A percentile compares a stretch with the other conserved stretches of the same genome.
Evolutionary conservation across 1,139 yeast genomes (phyloP).

Genomic region (Wickerhamiella pararugosa): DNA sequence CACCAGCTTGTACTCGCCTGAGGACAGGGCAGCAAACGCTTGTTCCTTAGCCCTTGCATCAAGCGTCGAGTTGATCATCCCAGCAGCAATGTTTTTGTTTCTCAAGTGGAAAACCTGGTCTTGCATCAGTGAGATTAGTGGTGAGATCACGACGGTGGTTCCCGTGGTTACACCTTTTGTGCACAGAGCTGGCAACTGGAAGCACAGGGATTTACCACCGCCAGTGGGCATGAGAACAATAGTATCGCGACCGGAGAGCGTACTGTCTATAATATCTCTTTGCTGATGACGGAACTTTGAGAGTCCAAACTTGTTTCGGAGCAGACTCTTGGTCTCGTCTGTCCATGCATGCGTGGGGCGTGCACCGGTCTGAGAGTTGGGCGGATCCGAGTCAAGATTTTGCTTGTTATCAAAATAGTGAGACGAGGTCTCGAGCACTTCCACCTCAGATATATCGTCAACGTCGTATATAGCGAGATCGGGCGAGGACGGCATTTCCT

Average conservation of each 20-base stretch:
- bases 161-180: conserved; percentile 62
- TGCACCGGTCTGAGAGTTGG: too few species aligned
- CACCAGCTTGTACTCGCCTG: conserved; percentile 54
- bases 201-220: conserved; percentile 94
- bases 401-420: too few species aligned
- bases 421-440: too few species aligned
- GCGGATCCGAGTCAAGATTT: too few species aligned
- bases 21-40: conserved; percentile 45
- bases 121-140: conserved; percentile 90
- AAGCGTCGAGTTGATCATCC: conserved; percentile 69
- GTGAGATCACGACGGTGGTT: conserved; percentile 84
- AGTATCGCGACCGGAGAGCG: conserved; percentile 69
- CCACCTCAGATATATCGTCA: too few species aligned
- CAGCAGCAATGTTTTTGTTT: conserved; percentile 56
- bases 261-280: conserved; percentile 69
- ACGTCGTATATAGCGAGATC: too few species aligned
- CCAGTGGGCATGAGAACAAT: conserved; percentile 98
- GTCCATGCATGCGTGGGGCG: conserved; percentile 37
- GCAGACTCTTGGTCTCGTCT: conserved; percentile 43
- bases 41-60: conserved; percentile 43
- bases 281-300: conserved; percentile 69
- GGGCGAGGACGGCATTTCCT: too few species aligned
- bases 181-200: conserved; percentile 85
- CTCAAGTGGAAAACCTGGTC: conserved; percentile 83
- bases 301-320: conserved; percentile 48